These are phyloP conservation scores for Podospora anserina DNA, from an alignment of 495 filamentous ascomycete species.

Conservation along the genomic window DNA sequence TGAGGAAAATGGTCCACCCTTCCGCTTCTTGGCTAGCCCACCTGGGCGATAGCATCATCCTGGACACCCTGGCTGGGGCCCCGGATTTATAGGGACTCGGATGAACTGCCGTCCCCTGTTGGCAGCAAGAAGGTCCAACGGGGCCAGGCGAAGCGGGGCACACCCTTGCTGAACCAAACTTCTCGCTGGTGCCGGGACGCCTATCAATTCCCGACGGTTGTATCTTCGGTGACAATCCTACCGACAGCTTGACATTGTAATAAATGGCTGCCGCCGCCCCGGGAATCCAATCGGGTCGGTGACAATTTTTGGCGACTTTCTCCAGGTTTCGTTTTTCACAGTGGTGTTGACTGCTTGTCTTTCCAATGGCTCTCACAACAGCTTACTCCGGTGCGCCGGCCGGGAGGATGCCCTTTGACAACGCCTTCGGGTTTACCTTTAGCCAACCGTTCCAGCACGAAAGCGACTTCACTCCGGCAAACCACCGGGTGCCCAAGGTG, in stretches of 20 bases:
- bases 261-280: neutral
- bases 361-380: constrained; percentile 8
- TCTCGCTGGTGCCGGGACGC: constrained; percentile 4
- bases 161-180: neutral
- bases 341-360: too few species aligned
- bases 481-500: constrained; percentile 24
- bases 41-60: neutral
- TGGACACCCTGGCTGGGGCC: neutral
- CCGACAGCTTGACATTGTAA: neutral
- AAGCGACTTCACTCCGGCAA: constrained; percentile 23
- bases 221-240: neutral
- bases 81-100: neutral
- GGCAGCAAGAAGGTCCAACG: neutral
- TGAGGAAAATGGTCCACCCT: neutral
- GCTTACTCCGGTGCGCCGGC: constrained; percentile 24
- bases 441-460: constrained; percentile 29
- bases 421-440: constrained; percentile 29
- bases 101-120: constrained; percentile 12
- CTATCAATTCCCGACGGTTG: constrained; percentile 10
- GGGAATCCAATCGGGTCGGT: neutral
- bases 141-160: neutral
- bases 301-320: neutral
- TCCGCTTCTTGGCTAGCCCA: neutral
- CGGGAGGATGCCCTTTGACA: constrained; percentile 25
- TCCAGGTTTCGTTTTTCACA: neutral